phyloP scores from a whole-genome alignment of 2,329 filamentous ascomycete species.

The Fusarium falciforme region DNA sequence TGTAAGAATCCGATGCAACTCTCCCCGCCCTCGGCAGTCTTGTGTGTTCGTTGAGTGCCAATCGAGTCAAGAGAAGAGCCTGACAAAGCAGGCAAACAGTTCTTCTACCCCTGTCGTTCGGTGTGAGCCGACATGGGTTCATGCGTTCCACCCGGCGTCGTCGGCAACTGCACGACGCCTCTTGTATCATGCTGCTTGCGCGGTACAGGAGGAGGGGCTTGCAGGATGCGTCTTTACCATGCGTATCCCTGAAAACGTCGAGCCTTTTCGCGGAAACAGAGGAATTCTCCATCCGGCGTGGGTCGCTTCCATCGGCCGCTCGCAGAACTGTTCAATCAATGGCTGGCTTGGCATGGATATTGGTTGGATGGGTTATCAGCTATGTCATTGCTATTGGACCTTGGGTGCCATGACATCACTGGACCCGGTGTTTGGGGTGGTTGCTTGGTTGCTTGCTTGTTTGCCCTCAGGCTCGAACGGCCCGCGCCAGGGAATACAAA shows the following conservation, averaged over 20 bases:
- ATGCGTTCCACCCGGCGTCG: constrained; percentile 16
- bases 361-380: background rate
- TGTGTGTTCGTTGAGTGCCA: background rate
- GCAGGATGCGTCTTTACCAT: background rate
- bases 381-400: background rate
- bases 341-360: background rate
- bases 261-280: background rate
- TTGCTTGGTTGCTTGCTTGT: constrained; percentile 16
- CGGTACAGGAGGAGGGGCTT: constrained; percentile 15
- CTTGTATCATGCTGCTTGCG: constrained; percentile 7
- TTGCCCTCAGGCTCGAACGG: constrained; percentile 3
- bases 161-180: constrained; percentile 31
- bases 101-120: background rate
- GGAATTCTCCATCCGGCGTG: constrained; percentile 3
- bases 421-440: constrained; percentile 6
- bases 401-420: constrained; percentile 42
- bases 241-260: constrained; percentile 8
- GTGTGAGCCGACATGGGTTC: constrained; percentile 15
- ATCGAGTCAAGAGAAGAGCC: background rate
- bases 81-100: background rate
- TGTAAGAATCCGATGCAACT: background rate
- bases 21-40: constrained; percentile 7
- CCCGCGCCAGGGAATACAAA: constrained; percentile 27
- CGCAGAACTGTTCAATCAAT: background rate
- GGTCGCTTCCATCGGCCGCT: constrained; percentile 30